Base-by-base conservation (phyloP, 2,329 filamentous ascomycete genomes). In the Phaeoacremonium minimum region DNA sequence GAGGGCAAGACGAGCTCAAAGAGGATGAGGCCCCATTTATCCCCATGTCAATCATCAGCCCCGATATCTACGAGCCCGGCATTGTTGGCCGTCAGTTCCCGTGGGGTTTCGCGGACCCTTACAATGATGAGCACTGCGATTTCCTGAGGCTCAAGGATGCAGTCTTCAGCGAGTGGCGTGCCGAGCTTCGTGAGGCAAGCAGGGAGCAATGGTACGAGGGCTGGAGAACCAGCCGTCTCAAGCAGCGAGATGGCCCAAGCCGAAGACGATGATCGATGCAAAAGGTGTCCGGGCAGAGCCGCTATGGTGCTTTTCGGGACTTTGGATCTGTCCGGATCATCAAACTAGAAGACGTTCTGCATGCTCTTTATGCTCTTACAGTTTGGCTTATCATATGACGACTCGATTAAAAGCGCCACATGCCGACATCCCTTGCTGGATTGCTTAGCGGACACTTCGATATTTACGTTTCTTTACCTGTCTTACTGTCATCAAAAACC, bases 81-180 rank as follows among this genome's bases (percentile, higher is more conserved):
- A 71, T 86, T 13, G 67, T 95, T 42, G 93, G 93, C 31, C 85
- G 93, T 42, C 83, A 84, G 46, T 98, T 97, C 58, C 87, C 93
- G 0, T 98, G 93, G 93, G 93, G 93, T 6, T 94, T 96, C 50
- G 93, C 93, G 5, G 88, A 97, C 55, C 93, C 93, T 1, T 90
- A 93, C 67, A 83, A 97, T 52, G 73, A 82, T 18, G 79, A 86
- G 50, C 93, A 98, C 65, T 98, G 93, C 64, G 93, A 98, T 63
- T 98, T 96, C 60, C 71, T 85, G 38, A 83, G 84, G 44, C 75
- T 98, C 48, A 93, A 93, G 64, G 90, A 97, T 41, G 83, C 85
- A 7, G 86, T 98, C 19, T 98, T 98, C 60, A 81, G 72, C 46
- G 91, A 97, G 55, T 98, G 93, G 93, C 84, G 91, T 34, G 77